Evolutionary conservation across 495 filamentous ascomycete genomes (phyloP).

Genomic region (Penicillium chermesinum): DNA sequence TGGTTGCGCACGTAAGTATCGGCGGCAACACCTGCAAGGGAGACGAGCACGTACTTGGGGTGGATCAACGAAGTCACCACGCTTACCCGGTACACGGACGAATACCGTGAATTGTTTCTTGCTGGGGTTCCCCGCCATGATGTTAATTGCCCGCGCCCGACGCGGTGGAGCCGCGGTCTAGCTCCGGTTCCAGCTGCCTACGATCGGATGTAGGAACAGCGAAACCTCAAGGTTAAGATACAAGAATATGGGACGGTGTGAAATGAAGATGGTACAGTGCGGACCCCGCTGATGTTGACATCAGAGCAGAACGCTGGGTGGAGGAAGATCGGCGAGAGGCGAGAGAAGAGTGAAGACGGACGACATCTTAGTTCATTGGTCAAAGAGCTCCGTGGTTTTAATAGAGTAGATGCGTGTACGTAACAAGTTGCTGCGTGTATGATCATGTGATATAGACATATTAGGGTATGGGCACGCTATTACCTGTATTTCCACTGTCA

Average conservation of each 20-base stretch:
- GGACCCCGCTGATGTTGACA: neutral
- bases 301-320: neutral
- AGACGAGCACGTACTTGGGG: conserved; percentile 57
- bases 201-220: neutral
- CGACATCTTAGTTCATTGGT: conserved; percentile 10
- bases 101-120: conserved; percentile 64
- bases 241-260: neutral
- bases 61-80: conserved; percentile 86
- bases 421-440: neutral
- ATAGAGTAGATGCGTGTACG: neutral
- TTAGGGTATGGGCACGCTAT: too few species aligned
- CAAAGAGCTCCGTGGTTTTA: conserved; percentile 10
- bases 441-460: too few species aligned
- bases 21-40: neutral
- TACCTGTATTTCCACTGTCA: too few species aligned
- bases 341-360: conserved; percentile 15
- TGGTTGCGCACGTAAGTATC: conserved; percentile 24
- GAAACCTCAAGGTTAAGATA: neutral
- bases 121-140: conserved; percentile 14
- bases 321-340: neutral
- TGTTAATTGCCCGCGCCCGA: neutral
- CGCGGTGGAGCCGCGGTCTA: conserved; percentile 3
- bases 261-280: neutral
- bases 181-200: neutral
- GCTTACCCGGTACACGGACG: conserved; percentile 79